Evolutionary conservation across 257 asterid genomes (phyloP), one percentile per base, ranked within the genome.

Genomic region (Jasminum sambac): DNA sequence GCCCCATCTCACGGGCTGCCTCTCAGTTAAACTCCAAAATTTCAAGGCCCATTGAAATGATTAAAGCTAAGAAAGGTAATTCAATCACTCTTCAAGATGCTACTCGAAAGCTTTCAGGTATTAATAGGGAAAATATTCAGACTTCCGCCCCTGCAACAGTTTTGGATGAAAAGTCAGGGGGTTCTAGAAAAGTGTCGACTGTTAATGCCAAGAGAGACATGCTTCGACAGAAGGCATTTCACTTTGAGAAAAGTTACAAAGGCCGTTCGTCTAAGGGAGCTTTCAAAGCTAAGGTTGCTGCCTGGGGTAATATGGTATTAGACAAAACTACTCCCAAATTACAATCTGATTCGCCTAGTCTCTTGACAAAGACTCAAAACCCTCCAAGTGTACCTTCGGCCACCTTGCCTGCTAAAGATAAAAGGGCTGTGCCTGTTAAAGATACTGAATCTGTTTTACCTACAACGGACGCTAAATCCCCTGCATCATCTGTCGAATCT

Each of bases 271-370:
- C 89, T 9, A 94, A 86, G 84, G 87, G 91, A 50, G 78, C 89
- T 70, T 81, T 86, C 60, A 87, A 89, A 81, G 89, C 96, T 59
- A 89, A 79, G 68, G 83, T 86, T 8, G 79, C 91, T 43, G 83
- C 94, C 26, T 83, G 89, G 91, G 87, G 89, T 70, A 86, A 81
- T 76, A 77, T 88, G 95, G 87, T 86, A 65, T 50, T 84, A 80
- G 91, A 85, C 60, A 86, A 84, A 69, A 75, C 90, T 2, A 75
- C 90, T 2, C 37, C 74, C 50, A 85, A 83, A 73, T 72, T 81
- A 5, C 80, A 77, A 34, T 65, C 94, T 3, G 76, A 79, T 64
- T 77, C 90, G 38, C 75, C 95, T 23, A 57, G 75, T 66, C 72
- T 78, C 2, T 63, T 68, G 34, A 74, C 61, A 64, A 87, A 84